A percentile compares a stretch with the other conserved stretches of the same genome.
Evolutionary conservation across 768 basidiomycete genomes (phyloP).

Genomic region (Wakefieldia striispora): DNA sequence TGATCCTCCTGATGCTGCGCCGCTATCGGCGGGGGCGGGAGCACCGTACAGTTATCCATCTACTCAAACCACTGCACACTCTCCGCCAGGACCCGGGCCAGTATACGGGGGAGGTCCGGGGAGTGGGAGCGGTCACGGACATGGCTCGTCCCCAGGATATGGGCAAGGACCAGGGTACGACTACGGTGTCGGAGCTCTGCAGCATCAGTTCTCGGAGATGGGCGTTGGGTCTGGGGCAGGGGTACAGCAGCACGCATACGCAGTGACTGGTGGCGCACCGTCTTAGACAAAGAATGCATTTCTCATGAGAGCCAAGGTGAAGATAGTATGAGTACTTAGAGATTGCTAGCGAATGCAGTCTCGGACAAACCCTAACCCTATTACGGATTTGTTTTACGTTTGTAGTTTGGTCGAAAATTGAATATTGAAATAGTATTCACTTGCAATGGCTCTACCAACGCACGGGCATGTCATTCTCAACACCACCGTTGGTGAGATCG

Average conservation of each 20-base stretch:
- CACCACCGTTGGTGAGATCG: conserved; percentile 84
- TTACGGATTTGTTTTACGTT: neutral
- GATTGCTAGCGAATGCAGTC: neutral
- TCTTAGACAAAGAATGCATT: conserved; percentile 5
- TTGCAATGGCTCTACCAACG: conserved; percentile 76
- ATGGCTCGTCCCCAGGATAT: conserved; percentile 11
- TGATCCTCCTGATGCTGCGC: conserved; percentile 11
- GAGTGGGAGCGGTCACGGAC: conserved; percentile 21
- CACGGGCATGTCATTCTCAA: conserved; percentile 84
- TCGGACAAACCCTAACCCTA: conserved; percentile 23
- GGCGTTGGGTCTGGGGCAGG: conserved; percentile 20
- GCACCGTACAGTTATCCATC: conserved; percentile 18
- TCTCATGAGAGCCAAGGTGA: neutral
- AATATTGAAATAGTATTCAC: neutral
- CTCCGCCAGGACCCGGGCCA: conserved; percentile 11
- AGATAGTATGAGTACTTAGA: neutral
- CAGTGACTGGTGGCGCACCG: conserved; percentile 17
- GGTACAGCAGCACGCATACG: conserved; percentile 22
- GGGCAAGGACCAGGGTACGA: conserved; percentile 24
- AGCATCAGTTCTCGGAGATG: conserved; percentile 34
- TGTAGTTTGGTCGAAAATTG: no score
- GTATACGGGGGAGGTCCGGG: conserved; percentile 21
- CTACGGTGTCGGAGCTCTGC: conserved; percentile 21
- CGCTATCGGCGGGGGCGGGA: neutral
- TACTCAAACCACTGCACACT: conserved; percentile 14